Conservation (phyloP, 176 grass and related monocot species). For the Secale cereale region DNA sequence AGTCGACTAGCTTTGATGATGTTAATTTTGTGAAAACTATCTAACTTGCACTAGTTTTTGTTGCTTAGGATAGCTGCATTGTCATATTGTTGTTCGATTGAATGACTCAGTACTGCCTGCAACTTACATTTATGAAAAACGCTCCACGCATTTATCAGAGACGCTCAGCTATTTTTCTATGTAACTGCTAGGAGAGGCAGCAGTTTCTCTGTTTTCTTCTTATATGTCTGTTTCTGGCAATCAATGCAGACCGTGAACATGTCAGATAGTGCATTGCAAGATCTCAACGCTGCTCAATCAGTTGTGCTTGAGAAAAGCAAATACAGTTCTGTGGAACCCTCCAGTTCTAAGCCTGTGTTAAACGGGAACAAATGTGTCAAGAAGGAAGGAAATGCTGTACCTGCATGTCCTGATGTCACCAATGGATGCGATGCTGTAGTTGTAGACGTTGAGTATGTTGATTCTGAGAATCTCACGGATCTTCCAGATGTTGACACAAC, state of each 20-base stretch:
- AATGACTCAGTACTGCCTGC: background rate
- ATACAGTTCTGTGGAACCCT: slow-evolving; percentile 26
- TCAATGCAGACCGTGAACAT: slow-evolving; percentile 30
- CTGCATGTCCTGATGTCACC: slow-evolving; percentile 20
- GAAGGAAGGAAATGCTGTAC: slow-evolving; percentile 40
- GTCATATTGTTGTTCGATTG: background rate
- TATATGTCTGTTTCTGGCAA: background rate
- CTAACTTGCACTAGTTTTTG: background rate
- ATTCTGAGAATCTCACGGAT: slow-evolving; percentile 56
- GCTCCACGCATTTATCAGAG: background rate
- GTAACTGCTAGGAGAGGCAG: background rate
- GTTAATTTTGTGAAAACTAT: background rate
- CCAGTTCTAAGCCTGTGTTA: slow-evolving; percentile 24
- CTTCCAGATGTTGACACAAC: slow-evolving; percentile 40
- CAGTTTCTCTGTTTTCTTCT: background rate
- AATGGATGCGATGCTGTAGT: slow-evolving; percentile 36
- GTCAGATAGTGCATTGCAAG: slow-evolving; percentile 39
- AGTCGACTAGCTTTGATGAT: background rate
- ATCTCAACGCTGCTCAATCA: slow-evolving; percentile 43
- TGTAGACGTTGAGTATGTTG: slow-evolving; percentile 57
- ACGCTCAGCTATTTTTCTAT: background rate
- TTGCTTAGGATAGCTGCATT: background rate
- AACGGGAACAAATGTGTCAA: slow-evolving; percentile 31
- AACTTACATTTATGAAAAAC: background rate
- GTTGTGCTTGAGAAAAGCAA: slow-evolving; percentile 31